These are phyloP conservation scores for Linderniella brevidens DNA, from an alignment of 257 asterid species.

Conservation along the genomic window DNA sequence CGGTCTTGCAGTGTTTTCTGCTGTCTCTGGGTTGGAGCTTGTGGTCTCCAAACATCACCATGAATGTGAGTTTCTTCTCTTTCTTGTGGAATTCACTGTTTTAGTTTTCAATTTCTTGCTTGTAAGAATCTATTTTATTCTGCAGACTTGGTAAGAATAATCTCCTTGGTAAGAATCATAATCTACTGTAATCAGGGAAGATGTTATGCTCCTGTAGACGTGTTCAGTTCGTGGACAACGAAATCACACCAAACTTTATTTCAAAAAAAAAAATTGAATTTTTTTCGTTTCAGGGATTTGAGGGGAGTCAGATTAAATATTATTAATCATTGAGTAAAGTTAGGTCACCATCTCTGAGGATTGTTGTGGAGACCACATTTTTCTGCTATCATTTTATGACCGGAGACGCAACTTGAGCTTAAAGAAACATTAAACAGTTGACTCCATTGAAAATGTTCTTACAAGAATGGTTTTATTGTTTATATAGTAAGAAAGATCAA, in stretches of 20 bases:
- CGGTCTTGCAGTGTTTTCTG: conserved; percentile 73
- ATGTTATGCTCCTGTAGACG: too few species aligned
- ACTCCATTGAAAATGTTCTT: conserved; percentile 8
- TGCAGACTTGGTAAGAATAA: conserved; percentile 20
- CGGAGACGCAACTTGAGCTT: conserved; percentile 23
- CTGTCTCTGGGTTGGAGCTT: conserved; percentile 92
- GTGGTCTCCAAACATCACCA: conserved; percentile 69
- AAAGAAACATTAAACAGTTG: conserved; percentile 8
- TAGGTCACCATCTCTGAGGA: conserved; percentile 35
- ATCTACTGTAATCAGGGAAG: too few species aligned
- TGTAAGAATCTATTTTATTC: conserved; percentile 16
- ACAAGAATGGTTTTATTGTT: conserved; percentile 7
- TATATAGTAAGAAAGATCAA: too few species aligned
- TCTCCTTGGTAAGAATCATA: too few species aligned
- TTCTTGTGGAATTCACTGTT: conserved; percentile 2
- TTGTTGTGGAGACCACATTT: conserved; percentile 20
- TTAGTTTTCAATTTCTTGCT: conserved; percentile 1
- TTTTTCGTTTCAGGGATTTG: too few species aligned
- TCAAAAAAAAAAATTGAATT: conserved; percentile 21
- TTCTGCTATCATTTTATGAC: conserved; percentile 19
- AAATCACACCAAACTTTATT: background rate
- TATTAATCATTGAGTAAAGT: conserved; percentile 27
- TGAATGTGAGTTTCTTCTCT: conserved; percentile 46
- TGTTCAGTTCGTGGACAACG: too few species aligned
- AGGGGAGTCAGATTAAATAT: too few species aligned